These are phyloP conservation scores for Globisporangium uncinulatum DNA, from an alignment of 352 stramenopile species.

Conservation along the genomic window DNA sequence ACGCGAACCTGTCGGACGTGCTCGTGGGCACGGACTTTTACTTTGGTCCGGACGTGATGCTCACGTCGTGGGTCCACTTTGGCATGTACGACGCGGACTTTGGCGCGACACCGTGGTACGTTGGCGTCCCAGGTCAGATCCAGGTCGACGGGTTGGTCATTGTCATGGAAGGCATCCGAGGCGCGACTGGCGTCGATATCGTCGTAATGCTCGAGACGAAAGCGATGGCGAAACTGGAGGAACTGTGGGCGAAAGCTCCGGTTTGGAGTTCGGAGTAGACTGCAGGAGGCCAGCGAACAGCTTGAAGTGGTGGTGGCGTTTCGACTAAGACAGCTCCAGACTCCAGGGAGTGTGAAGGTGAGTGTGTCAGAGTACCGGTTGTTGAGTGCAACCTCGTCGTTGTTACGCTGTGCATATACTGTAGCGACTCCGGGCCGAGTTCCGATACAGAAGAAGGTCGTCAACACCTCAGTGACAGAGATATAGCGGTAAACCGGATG, in stretches of 20 bases:
- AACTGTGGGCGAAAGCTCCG: constrained; percentile 20
- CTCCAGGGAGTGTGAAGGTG: too few species aligned
- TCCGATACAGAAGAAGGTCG: too few species aligned
- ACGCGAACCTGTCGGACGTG: constrained; percentile 26
- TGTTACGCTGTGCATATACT: too few species aligned
- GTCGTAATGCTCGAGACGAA: constrained; percentile 32
- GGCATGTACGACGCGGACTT: constrained; percentile 63
- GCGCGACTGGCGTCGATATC: constrained; percentile 29
- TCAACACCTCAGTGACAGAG: too few species aligned
- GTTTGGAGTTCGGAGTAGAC: constrained; percentile 2
- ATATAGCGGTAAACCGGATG: too few species aligned
- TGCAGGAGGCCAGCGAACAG: too few species aligned
- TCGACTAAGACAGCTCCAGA: too few species aligned
- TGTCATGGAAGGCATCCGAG: constrained; percentile 38
- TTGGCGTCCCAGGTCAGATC: constrained; percentile 23
- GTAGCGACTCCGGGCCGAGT: too few species aligned
- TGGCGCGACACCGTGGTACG: constrained; percentile 30
- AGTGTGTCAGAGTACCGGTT: too few species aligned
- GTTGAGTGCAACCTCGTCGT: too few species aligned
- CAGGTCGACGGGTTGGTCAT: constrained; percentile 38
- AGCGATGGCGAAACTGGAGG: constrained; percentile 30
- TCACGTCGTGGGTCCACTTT: constrained; percentile 52
- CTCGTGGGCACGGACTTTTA: constrained; percentile 38
- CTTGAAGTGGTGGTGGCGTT: too few species aligned
- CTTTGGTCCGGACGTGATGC: constrained; percentile 48